Conservation (phyloP, 768 basidiomycete genomes). For the Trametes cingulata region DNA sequence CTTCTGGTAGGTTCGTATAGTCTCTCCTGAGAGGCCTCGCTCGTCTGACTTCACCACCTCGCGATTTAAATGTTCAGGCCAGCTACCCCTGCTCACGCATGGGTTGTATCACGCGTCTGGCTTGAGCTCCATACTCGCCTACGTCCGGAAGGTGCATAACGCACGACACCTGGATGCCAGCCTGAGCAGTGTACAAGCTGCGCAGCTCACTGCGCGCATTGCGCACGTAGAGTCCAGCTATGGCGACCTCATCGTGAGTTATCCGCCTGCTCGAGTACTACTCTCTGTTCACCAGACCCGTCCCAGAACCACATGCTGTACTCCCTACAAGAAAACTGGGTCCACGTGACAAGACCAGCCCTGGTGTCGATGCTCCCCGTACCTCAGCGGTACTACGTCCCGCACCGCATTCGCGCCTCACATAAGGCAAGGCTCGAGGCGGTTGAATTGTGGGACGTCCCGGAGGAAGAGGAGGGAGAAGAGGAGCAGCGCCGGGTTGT, state of each 20-base stretch:
- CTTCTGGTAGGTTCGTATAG: slow-evolving; percentile 57
- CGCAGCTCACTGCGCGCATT: slow-evolving; percentile 60
- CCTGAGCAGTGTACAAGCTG: slow-evolving; percentile 47
- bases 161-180: slow-evolving; percentile 48
- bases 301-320: slow-evolving; percentile 64
- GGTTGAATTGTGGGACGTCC: slow-evolving; percentile 60
- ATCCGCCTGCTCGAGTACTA: neutral
- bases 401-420: slow-evolving; percentile 57
- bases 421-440: slow-evolving; percentile 61
- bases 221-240: slow-evolving; percentile 66
- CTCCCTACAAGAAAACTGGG: slow-evolving; percentile 64
- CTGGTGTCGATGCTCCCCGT: slow-evolving; percentile 59
- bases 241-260: slow-evolving; percentile 70
- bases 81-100: slow-evolving; percentile 71
- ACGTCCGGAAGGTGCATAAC: slow-evolving; percentile 53
- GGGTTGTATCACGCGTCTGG: slow-evolving; percentile 51
- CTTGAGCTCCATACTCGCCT: slow-evolving; percentile 63
- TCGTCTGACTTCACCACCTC: neutral
- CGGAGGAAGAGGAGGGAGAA: slow-evolving; percentile 42
- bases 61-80: slow-evolving; percentile 38
- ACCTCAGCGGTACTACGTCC: slow-evolving; percentile 76
- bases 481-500: slow-evolving; percentile 40
- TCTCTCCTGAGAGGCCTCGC: no score
- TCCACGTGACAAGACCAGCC: slow-evolving; percentile 50
- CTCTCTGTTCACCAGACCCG: slow-evolving; percentile 4